A percentile compares a stretch with the other conserved stretches of the same genome.
Conservation (phyloP, 768 basidiomycete genomes). For the Hygrocybe coccinea region DNA sequence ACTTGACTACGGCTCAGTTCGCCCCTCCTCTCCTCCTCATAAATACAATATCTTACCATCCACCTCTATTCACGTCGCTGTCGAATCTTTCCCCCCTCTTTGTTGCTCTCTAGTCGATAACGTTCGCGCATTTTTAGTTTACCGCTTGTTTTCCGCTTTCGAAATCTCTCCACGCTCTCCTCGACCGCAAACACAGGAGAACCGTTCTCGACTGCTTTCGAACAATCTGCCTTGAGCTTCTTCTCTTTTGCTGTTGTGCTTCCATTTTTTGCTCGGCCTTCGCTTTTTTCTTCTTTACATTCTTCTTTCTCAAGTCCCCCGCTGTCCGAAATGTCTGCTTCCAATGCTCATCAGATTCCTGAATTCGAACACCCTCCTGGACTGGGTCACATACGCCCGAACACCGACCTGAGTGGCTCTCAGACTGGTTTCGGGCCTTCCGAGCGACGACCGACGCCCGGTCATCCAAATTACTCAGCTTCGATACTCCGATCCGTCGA, state of each 20-base stretch:
- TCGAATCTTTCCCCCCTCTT: conserved; percentile 1
- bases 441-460: not conserved
- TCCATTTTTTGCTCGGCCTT: conserved; percentile 10
- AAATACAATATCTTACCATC: not conserved
- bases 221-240: not conserved
- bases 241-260: not conserved
- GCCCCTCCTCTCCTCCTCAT: conserved; percentile 5
- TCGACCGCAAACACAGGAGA: not conserved
- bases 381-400: not conserved
- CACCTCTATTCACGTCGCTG: conserved; percentile 16
- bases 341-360: conserved; percentile 24
- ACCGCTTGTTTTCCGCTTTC: conserved; percentile 8
- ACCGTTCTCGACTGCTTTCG: not conserved
- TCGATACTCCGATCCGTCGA: conserved; percentile 39
- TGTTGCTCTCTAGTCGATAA: not conserved
- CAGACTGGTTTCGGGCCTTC: not conserved
- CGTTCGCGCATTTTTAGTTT: conserved; percentile 1
- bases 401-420: not conserved
- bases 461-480: conserved; percentile 20
- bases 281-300: too few species aligned
- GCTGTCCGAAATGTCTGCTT: conserved; percentile 39
- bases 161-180: conserved; percentile 14
- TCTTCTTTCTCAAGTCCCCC: too few species aligned
- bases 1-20: conserved; percentile 1
- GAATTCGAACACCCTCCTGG: conserved; percentile 2